Percentiles rank a stretch among this genome's conserved stretches.
phyloP scores from a whole-genome alignment of 495 filamentous ascomycete species.

The Neurospora discreta region DNA sequence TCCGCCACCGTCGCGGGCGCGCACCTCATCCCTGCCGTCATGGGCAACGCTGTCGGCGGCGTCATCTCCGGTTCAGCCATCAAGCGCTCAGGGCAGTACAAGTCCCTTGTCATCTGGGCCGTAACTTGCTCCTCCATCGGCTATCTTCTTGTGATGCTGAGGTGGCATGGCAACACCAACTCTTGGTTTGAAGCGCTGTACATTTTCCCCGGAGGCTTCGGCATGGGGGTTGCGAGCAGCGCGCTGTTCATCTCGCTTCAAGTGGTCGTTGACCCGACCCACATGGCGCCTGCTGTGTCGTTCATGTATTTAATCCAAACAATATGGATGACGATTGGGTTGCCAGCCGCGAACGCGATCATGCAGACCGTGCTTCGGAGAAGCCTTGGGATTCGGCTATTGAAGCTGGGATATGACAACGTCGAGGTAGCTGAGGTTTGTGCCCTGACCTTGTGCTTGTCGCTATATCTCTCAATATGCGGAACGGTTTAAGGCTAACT shows the following conservation, averaged over 20 bases:
- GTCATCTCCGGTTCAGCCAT: slow-evolving; percentile 49
- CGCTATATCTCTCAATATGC: neutral
- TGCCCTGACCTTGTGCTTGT: neutral
- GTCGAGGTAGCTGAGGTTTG: slow-evolving; percentile 16
- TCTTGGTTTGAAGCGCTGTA: slow-evolving; percentile 47
- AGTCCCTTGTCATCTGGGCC: slow-evolving; percentile 40
- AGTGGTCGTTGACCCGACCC: slow-evolving; percentile 35
- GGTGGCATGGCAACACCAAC: slow-evolving; percentile 53
- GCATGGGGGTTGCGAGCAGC: slow-evolving; percentile 41
- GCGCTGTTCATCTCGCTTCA: slow-evolving; percentile 49
- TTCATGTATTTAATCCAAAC: slow-evolving; percentile 41
- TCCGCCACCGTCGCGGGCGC: slow-evolving; percentile 47
- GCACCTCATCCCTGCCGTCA: slow-evolving; percentile 53
- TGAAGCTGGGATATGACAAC: slow-evolving; percentile 12
- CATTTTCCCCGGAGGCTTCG: slow-evolving; percentile 47
- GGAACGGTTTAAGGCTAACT: neutral
- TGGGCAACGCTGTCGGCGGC: slow-evolving; percentile 55
- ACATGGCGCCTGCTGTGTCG: slow-evolving; percentile 45
- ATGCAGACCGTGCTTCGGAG: slow-evolving; percentile 19
- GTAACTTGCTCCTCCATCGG: slow-evolving; percentile 36
- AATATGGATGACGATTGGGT: slow-evolving; percentile 41
- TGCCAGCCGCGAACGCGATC: slow-evolving; percentile 39
- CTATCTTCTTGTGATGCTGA: slow-evolving; percentile 45
- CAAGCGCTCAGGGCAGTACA: slow-evolving; percentile 48
- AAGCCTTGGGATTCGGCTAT: slow-evolving; percentile 13